Evolutionary conservation across 768 basidiomycete genomes (phyloP).

Genomic region (Tulasnella sp.): DNA sequence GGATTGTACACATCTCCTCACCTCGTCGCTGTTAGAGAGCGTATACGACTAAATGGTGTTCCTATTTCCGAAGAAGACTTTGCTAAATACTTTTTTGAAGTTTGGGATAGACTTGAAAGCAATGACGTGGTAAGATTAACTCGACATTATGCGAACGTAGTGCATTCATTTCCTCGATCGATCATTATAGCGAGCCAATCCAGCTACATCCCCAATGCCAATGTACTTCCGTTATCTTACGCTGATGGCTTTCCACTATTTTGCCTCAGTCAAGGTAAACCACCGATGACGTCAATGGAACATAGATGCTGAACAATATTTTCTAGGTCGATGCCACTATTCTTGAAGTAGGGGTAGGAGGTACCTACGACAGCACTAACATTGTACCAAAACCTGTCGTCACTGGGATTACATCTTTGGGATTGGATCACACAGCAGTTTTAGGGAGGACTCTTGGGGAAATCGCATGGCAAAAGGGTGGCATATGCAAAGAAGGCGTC

Average conservation of each 20-base stretch:
- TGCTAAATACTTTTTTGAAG: slow-evolving; percentile 85
- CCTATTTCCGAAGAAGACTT: slow-evolving; percentile 84
- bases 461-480: slow-evolving; percentile 92
- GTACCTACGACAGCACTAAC: slow-evolving; percentile 89
- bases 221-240: slow-evolving; percentile 92
- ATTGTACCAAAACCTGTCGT: slow-evolving; percentile 83
- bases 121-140: slow-evolving; percentile 42
- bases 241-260: slow-evolving; percentile 81
- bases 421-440: slow-evolving; percentile 80
- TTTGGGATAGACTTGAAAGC: slow-evolving; percentile 72
- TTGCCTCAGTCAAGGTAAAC: slow-evolving; percentile 53
- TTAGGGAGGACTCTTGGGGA: slow-evolving; percentile 79
- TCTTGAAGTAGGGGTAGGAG: slow-evolving; percentile 94
- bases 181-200: slow-evolving; percentile 30
- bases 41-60: slow-evolving; percentile 83
- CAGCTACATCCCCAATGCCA: slow-evolving; percentile 57
- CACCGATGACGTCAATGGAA: no score
- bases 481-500: slow-evolving; percentile 85
- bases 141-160: not conserved
- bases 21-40: slow-evolving; percentile 86
- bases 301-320: not conserved
- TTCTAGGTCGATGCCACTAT: slow-evolving; percentile 69
- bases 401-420: slow-evolving; percentile 80
- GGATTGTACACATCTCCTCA: slow-evolving; percentile 96
- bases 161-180: slow-evolving; percentile 7